Evolutionary conservation across 257 asterid genomes (phyloP), one percentile per base, ranked within the genome.

Genomic region (Eucommia ulmoides): DNA sequence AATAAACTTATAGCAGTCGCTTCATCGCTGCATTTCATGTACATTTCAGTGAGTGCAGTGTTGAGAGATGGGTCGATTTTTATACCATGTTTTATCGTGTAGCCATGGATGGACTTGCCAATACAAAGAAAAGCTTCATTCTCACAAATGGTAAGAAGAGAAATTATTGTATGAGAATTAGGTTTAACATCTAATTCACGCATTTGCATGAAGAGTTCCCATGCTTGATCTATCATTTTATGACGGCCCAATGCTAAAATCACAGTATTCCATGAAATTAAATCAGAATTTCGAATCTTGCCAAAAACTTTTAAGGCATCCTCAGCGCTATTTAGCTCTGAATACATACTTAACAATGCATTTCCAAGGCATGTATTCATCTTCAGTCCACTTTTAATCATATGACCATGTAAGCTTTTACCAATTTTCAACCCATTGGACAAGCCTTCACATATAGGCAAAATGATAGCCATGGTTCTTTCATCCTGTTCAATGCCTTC

Each of bases 21-120:
- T 25, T 62, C 62, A 5, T 58, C 69, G n/a, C 58, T 44, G 45
- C 74, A 68, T 44, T 55, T 59, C 66, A 59, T 49, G 22, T 58
- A 68, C 74, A 68, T 68, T 59, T 68, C 64, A 16, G 63, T 59
- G 22, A 68, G 53, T 18, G 74, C 63, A 7, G 63, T 52, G 47
- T 59, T 65, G 22, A 68, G 22, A 21, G 59, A 25, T 19, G 56
- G 55, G 14, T 68, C 60, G 22, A 51, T 22, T 25, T 58, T 50
- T 46, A 68, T 17, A n/a, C 56, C 50, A 16, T 51, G 25, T 49
- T 50, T 63, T 54, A 68, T 46, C 52, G 50, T 64, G 41, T 50
- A 63, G 44, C 63, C 67, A 59, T 68, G 66, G 16, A 61, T 44
- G 9, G 54, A 56, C 22, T 52, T 56, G 14, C 73, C 73, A 29